Evolutionary conservation across 1,284 basidiomycete genomes (phyloP).

Genomic region (Ustilago esculenta): DNA sequence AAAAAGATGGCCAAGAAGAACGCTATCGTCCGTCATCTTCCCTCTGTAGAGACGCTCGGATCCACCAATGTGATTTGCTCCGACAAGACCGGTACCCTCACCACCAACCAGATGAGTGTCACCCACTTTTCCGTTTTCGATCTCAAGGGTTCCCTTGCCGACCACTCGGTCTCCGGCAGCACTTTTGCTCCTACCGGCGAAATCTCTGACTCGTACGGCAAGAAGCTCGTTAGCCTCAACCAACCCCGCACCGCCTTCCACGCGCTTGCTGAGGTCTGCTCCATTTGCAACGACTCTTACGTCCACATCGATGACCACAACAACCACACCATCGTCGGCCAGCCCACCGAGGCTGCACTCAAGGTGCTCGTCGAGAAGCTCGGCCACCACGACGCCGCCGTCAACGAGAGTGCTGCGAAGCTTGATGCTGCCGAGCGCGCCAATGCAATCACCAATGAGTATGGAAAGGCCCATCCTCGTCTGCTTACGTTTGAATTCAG

Average conservation of each 20-base stretch:
- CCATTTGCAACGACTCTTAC: constrained; percentile 65
- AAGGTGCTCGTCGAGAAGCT: constrained; percentile 83
- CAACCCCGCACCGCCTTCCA: constrained; percentile 55
- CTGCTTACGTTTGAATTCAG: constrained; percentile 96
- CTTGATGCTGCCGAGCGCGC: constrained; percentile 76
- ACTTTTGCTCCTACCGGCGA: constrained; percentile 59
- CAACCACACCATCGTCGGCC: constrained; percentile 84
- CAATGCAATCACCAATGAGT: constrained; percentile 80
- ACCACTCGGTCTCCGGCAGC: constrained; percentile 61
- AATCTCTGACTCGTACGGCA: constrained; percentile 44
- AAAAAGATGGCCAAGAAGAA: constrained; percentile 67
- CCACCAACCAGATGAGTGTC: constrained; percentile 67
- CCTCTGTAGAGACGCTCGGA: constrained; percentile 65
- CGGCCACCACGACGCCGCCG: constrained; percentile 68
- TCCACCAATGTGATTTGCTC: constrained; percentile 67
- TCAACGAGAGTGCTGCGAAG: constrained; percentile 72
- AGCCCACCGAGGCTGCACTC: constrained; percentile 79
- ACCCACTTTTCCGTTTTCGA: constrained; percentile 52
- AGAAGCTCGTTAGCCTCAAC: constrained; percentile 46
- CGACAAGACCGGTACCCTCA: constrained; percentile 67
- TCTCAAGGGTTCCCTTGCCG: constrained; percentile 14
- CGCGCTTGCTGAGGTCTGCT: constrained; percentile 60
- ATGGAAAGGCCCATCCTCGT: constrained; percentile 81
- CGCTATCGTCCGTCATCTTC: constrained; percentile 65
- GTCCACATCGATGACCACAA: constrained; percentile 73